Conservation (phyloP, 129 eudicot genomes). For the Scalesia atractyloides region DNA sequence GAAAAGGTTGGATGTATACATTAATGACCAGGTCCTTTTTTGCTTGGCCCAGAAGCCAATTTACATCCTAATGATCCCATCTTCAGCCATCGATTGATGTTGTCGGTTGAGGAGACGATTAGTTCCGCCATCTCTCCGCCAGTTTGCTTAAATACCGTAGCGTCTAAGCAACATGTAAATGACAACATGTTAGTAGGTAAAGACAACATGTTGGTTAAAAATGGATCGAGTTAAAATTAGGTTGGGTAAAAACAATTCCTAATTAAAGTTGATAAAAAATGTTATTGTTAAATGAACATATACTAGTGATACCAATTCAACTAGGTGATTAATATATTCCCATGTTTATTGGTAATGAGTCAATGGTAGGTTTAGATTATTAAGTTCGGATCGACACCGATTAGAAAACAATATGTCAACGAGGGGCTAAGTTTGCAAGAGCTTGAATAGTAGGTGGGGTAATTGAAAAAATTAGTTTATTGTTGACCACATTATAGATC, state of each 20-base stretch:
- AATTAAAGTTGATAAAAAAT: not conserved
- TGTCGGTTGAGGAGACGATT: not conserved
- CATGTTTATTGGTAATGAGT: not conserved
- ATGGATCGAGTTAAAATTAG: not conserved
- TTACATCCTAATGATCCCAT: conserved; percentile 21
- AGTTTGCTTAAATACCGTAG: conserved; percentile 3
- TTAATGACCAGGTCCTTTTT: conserved; percentile 29
- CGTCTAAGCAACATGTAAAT: no score
- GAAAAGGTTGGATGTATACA: not conserved
- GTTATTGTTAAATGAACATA: not conserved
- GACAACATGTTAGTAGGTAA: no score
- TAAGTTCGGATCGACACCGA: not conserved
- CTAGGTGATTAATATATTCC: not conserved
- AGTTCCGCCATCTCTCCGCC: conserved; percentile 3
- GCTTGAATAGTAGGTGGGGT: not conserved
- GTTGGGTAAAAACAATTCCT: no score
- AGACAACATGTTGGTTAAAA: not conserved
- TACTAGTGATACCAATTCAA: not conserved
- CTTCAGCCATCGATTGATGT: not conserved
- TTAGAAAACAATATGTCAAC: not conserved
- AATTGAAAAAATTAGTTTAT: not conserved
- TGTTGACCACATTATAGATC: not conserved
- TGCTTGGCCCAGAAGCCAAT: conserved; percentile 51
- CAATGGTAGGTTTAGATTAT: not conserved
- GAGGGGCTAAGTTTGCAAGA: not conserved